phyloP scores from a whole-genome alignment of 495 filamentous ascomycete genomes.

The Talaromyces trachyspermus region DNA sequence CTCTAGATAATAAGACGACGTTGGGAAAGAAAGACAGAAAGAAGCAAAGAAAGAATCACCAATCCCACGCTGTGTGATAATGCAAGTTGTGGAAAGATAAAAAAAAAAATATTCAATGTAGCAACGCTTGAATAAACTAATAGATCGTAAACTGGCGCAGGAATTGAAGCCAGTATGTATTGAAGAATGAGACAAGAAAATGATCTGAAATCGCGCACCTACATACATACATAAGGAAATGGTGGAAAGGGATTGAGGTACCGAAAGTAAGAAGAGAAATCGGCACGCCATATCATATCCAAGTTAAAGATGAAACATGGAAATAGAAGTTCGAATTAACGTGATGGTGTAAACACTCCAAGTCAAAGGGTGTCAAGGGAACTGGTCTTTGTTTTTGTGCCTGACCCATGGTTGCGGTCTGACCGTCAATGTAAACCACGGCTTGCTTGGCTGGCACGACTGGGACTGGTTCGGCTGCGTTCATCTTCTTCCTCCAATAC shows the following conservation, averaged over 20 bases:
- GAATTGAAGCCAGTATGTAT: no score
- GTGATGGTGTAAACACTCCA: constrained; percentile 15
- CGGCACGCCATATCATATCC: no score
- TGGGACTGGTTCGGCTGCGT: constrained; percentile 50
- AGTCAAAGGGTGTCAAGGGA: constrained; percentile 9
- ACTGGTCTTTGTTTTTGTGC: neutral
- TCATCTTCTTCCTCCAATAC: constrained; percentile 67
- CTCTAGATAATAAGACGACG: neutral
- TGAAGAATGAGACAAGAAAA: no score
- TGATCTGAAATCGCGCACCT: no score
- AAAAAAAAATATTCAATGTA: neutral
- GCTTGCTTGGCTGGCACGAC: constrained; percentile 43
- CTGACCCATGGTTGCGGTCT: no score
- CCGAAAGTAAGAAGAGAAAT: neutral
- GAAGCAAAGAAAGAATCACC: constrained; percentile 8
- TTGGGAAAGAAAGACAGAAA: constrained; percentile 1
- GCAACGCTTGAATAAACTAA: no score
- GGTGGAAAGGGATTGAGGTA: neutral
- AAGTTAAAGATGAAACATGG: no score
- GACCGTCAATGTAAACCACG: constrained; percentile 30
- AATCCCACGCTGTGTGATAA: constrained; percentile 5
- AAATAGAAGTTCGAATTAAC: constrained; percentile 4
- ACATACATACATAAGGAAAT: no score
- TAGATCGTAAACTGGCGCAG: no score
- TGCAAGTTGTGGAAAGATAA: constrained; percentile 3